Evolutionary conservation across 768 basidiomycete species (phyloP), one percentile per base, ranked within the genome.

Genomic region (Phlebiopsis flavidoalba): DNA sequence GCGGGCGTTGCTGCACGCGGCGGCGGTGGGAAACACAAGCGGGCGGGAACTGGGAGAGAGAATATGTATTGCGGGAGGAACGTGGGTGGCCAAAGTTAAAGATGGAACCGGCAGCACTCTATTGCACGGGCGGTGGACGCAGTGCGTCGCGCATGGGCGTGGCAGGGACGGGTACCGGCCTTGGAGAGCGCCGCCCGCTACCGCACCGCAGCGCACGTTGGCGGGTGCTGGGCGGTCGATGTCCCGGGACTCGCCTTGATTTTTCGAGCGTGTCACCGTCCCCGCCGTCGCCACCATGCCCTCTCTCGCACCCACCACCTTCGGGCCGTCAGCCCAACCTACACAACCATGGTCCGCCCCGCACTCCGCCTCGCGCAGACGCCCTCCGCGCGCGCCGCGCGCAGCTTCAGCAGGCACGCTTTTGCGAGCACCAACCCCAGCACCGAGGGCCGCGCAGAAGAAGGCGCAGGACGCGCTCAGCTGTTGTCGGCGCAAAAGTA

Each of bases 401-500:
- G 50, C 45, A 58, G 19, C 62, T 59, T 24, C 63, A 62, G 55
- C 67, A 63, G 53, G 53, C 63, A 52, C 67, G 70, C 57, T 68
- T n/a, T 69, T 59, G 70, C 70, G 56, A 69, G 66, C 51, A 58
- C 53, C 54, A 64, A 67, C 46, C 66, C 70, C 35, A 70, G 57
- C 67, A 57, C 81, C 35, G 80, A 83, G 64, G n/a, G 73, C 77
- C 6, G 73, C 85, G 1, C 83, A 85, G 70, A 85, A 89, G 76
- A 89, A 87, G 72, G 86, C 88, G 6, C 84, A 89, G 73, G 86
- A 91, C 57, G 78, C 82, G 46, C 74, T 89, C 61, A n/a, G 77
- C 80, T 53, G n/a, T n/a, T n/a, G n/a, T 72, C 75, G 48, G 86
- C 82, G 8, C 85, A 86, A 70, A 81, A 85, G 72, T 76, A 72